phyloP scores from a whole-genome alignment of 129 eudicot species.

The Apium graveolens region DNA sequence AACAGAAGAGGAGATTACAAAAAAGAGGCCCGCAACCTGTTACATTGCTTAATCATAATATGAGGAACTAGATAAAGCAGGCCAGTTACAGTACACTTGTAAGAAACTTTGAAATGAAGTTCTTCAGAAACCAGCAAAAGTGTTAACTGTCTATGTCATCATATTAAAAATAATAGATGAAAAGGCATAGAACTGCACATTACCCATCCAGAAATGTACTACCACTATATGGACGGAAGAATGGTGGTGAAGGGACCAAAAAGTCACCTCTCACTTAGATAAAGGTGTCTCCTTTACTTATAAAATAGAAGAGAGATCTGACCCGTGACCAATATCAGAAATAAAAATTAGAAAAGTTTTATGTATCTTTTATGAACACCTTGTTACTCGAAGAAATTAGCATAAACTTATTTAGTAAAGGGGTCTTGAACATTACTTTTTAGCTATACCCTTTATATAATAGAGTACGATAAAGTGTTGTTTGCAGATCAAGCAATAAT shows the following conservation, averaged over 20 bases:
- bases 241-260: background rate
- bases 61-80: background rate
- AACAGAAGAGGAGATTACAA: background rate
- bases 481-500: background rate
- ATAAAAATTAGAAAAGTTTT: background rate
- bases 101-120: background rate
- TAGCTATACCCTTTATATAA: background rate
- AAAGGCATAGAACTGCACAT: background rate
- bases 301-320: background rate
- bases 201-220: background rate
- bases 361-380: background rate
- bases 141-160: background rate
- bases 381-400: background rate
- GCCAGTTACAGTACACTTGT: background rate
- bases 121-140: background rate
- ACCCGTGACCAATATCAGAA: background rate
- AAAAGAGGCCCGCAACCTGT: background rate
- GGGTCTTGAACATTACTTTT: background rate
- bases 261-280: background rate
- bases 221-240: background rate
- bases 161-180: background rate
- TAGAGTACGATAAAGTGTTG: background rate
- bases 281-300: background rate
- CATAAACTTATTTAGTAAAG: background rate
- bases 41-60: background rate